Evolutionary conservation across 352 stramenopile species (phyloP), one percentile per base, ranked within the genome.

Genomic region (Phytophthora uliginosa): DNA sequence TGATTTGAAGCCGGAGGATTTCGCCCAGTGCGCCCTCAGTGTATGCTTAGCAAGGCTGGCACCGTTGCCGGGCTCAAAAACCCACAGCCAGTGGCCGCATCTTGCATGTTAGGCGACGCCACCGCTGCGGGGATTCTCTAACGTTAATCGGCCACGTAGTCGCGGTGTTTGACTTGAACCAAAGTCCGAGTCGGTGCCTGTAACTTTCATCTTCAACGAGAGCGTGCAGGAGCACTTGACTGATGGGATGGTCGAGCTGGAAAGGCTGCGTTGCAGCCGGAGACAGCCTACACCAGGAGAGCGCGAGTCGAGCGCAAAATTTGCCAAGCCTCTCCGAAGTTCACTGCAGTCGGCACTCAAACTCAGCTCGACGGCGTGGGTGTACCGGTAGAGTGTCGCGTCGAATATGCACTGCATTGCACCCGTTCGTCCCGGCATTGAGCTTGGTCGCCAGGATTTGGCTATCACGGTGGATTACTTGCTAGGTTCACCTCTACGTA

Each of bases 1-100:
- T 31, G 68, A 71, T 75, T 75, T 71, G 54, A 74, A 74, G 66
- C 52, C 33, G 60, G 61, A 59, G 60, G 53, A 66, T 66, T 62
- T 48, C 31, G 4, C 13, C 12, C 55, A 63, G 40, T 74, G 42
- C 50, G 53, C 38, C 60, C 53, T 64, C 22, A 55, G 60, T 65
- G 52, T 61, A 9, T 50, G 59, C 36, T 74, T 52, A 69, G 53
- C 18, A 62, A 26, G 17, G 58, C 15, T 63, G 66, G 22, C 50
- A 55, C 20, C 22, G 50, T 34, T 28, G 22, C n/a, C 4, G 28
- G 54, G 18, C 36, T 13, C 36, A 45, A 45, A 45, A n/a, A 42
- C 36, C 18, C 38, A 45, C 38, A 15, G 12, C 36, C 12, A 15
- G 12, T 18, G 36, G 7, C 36, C 13, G 38, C 5, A 45, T 45